Evolutionary conservation across 257 asterid species (phyloP).

Genomic region (Avicennia marina): DNA sequence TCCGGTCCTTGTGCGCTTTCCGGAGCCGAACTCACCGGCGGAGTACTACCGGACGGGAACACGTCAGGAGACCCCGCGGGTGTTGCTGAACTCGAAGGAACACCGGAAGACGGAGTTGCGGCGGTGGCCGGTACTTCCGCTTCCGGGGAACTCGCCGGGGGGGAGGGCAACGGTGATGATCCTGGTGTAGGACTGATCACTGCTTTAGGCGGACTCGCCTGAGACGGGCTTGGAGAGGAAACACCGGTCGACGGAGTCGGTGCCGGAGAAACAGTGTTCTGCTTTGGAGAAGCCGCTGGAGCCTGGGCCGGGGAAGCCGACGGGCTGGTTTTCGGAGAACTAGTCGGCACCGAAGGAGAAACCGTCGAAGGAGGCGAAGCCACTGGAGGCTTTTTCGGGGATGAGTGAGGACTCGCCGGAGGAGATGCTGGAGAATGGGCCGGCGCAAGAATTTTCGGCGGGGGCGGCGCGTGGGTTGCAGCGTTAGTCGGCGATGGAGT

Average conservation of each 20-base stretch:
- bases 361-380: slow-evolving; percentile 27
- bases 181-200: slow-evolving; percentile 27
- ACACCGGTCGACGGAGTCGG: slow-evolving; percentile 27
- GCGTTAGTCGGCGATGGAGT: slow-evolving; percentile 44
- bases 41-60: slow-evolving; percentile 40
- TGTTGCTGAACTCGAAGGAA: slow-evolving; percentile 47
- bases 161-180: slow-evolving; percentile 23
- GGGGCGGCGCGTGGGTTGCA: slow-evolving; percentile 23
- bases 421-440: slow-evolving; percentile 33
- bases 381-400: slow-evolving; percentile 52
- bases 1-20: slow-evolving; percentile 44
- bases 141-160: slow-evolving; percentile 35
- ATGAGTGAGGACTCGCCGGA: slow-evolving; percentile 38
- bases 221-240: slow-evolving; percentile 51
- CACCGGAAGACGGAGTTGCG: slow-evolving; percentile 22
- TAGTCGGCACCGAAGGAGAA: slow-evolving; percentile 32
- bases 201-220: slow-evolving; percentile 35
- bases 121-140: slow-evolving; percentile 38
- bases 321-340: slow-evolving; percentile 43
- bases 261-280: slow-evolving; percentile 24
- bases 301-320: slow-evolving; percentile 39
- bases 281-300: slow-evolving; percentile 30
- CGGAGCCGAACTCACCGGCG: slow-evolving; percentile 52
- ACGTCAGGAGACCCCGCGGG: slow-evolving; percentile 37
- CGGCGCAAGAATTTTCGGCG: slow-evolving; percentile 24